These are phyloP conservation scores for Globisporangium solare DNA, from an alignment of 352 stramenopile genomes.

Conservation along the genomic window DNA sequence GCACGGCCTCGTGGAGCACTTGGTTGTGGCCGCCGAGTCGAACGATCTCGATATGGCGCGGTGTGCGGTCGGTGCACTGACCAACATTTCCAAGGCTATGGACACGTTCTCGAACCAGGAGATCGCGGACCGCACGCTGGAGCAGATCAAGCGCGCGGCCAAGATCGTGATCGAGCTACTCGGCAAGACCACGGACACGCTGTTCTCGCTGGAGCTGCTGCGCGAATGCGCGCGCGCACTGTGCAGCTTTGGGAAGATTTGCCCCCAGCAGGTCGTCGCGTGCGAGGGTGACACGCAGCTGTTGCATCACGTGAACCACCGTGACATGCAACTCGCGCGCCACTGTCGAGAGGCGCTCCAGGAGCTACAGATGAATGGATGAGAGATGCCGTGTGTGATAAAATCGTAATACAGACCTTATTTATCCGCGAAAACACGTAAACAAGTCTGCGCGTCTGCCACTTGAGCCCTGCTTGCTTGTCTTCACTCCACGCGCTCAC, in stretches of 20 bases:
- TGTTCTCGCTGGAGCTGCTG: constrained; percentile 67
- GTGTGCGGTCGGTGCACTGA: constrained; percentile 56
- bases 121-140: constrained; percentile 24
- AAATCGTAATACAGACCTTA: constrained; percentile 14
- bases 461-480: not conserved
- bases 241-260: constrained; percentile 44
- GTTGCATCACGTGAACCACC: constrained; percentile 49
- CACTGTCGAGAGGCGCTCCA: constrained; percentile 44
- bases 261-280: constrained; percentile 23
- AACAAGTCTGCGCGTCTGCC: too few species aligned
- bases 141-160: constrained; percentile 47
- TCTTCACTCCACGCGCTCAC: not conserved
- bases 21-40: constrained; percentile 39
- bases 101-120: constrained; percentile 39
- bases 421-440: constrained; percentile 19
- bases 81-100: constrained; percentile 61
- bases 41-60: constrained; percentile 66
- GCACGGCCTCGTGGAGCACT: constrained; percentile 42
- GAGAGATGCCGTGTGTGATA: not conserved
- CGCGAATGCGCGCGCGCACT: constrained; percentile 68
- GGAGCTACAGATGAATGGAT: constrained; percentile 26
- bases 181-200: constrained; percentile 36
- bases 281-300: constrained; percentile 30
- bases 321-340: constrained; percentile 52
- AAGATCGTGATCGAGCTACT: constrained; percentile 41